Percentiles rank a stretch among this genome's conserved stretches.
Evolutionary conservation across 176 grass and related monocot species (phyloP).

Genomic region (Oryza punctata): DNA sequence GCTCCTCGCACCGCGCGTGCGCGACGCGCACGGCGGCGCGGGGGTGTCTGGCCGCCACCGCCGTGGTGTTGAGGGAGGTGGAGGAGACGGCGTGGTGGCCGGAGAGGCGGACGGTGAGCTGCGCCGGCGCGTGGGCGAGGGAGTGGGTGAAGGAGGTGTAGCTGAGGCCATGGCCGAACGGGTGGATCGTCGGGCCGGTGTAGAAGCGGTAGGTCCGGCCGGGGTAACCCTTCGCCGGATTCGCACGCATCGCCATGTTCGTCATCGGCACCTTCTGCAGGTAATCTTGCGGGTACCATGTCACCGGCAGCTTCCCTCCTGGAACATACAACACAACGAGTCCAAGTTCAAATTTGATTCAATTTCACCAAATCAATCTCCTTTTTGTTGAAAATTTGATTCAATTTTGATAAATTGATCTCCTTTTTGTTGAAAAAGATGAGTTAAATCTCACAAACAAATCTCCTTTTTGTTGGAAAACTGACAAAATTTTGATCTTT

Average conservation of each 20-base stretch:
- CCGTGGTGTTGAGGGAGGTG: slow-evolving; percentile 37
- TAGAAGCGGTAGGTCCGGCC: slow-evolving; percentile 88
- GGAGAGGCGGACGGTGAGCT: slow-evolving; percentile 56
- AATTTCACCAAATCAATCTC: too few species aligned
- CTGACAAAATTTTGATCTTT: too few species aligned
- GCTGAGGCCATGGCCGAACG: slow-evolving; percentile 74
- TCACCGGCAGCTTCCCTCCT: slow-evolving; percentile 90
- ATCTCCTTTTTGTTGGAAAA: not conserved
- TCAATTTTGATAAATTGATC: too few species aligned
- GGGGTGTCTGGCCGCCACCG: not conserved
- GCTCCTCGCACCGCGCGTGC: slow-evolving; percentile 55
- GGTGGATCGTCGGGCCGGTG: slow-evolving; percentile 66
- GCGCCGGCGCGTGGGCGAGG: slow-evolving; percentile 46
- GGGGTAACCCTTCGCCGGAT: slow-evolving; percentile 54
- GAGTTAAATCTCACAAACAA: not conserved
- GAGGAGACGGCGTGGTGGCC: slow-evolving; percentile 25
- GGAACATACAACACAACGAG: not conserved
- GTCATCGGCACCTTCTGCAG: slow-evolving; percentile 75
- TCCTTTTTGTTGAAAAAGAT: not conserved
- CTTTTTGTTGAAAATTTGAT: not conserved
- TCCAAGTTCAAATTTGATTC: not conserved
- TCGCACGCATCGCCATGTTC: slow-evolving; percentile 77
- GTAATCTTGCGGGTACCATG: slow-evolving; percentile 83
- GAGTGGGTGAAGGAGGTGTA: slow-evolving; percentile 78
- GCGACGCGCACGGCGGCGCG: slow-evolving; percentile 48